Evolutionary conservation across 2,329 filamentous ascomycete species (phyloP), one percentile per base, ranked within the genome.

Genomic region (Botryotinia globosa): DNA sequence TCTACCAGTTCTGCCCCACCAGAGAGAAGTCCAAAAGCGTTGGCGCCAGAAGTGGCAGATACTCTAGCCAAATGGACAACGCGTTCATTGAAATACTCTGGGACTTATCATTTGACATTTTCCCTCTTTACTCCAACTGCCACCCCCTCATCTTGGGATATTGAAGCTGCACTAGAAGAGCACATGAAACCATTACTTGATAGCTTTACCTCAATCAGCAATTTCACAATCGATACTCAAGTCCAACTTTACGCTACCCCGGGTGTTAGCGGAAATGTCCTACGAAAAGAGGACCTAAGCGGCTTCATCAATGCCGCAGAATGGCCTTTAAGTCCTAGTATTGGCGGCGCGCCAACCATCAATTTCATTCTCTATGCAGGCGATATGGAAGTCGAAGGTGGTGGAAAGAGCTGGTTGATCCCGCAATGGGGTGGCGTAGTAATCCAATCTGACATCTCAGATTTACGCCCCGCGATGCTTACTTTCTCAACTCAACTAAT

Each of bases 281-380:
- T 99, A 51, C 90, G 88, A 78, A 94, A 94, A 80, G 92, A 97
- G 77, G 94, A 97, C 78, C 86, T 99, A 1, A 94, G 93, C 54
- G 94, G 93, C 1, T 99, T 99, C 80, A 94, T 99, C 82, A 99
- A 99, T 79, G 94, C 95, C 3, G 96, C 96, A 3, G 96, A 99
- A 83, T 99, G 96, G 96, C 96, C 96, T 0, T 83, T 99, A 4
- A 97, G 92, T 75, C 95, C 95, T 0, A 97, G 94, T 72, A 98
- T 99, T 77, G 96, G 94, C 59, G 90, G 89, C 29, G 95, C 95
- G 0, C 96, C 96, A 1, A 99, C 96, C 0, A 90, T 99, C 79
- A 98, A 99, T 82, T 98, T 99, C 80, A 90, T 98, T 72, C 87
- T 98, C 42, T 99, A 96, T 79, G 90, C 97, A 12, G 90, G 93